phyloP scores from a whole-genome alignment of 345 rosid species.

The Corchorus capsularis region DNA sequence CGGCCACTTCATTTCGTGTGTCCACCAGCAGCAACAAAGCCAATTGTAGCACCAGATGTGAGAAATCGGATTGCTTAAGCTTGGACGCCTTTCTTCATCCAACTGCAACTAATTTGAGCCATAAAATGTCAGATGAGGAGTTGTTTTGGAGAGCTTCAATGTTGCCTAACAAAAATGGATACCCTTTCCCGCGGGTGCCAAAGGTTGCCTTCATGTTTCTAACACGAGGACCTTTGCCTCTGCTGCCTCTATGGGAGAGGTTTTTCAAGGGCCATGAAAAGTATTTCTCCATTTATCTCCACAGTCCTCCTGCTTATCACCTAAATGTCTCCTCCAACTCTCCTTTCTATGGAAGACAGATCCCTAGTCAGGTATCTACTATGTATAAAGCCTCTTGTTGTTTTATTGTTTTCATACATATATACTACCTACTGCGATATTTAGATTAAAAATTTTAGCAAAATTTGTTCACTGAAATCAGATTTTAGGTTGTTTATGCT shows the following conservation, averaged over 20 bases:
- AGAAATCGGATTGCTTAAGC: slow-evolving; percentile 46
- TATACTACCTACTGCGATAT: neutral
- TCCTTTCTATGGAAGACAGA: slow-evolving; percentile 64
- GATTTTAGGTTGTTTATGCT: neutral
- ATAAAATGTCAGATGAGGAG: slow-evolving; percentile 63
- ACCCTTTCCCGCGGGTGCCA: slow-evolving; percentile 67
- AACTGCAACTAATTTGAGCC: slow-evolving; percentile 50
- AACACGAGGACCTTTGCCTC: slow-evolving; percentile 86
- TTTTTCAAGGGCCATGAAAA: slow-evolving; percentile 68
- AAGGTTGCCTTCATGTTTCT: slow-evolving; percentile 89
- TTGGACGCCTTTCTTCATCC: slow-evolving; percentile 56
- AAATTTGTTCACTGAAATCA: neutral
- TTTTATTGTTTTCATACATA: neutral
- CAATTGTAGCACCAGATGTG: slow-evolving; percentile 43
- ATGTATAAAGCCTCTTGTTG: neutral
- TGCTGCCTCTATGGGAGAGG: slow-evolving; percentile 92
- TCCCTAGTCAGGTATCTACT: slow-evolving; percentile 70
- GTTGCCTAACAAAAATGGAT: slow-evolving; percentile 62
- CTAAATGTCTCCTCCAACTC: slow-evolving; percentile 63
- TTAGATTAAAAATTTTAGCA: neutral
- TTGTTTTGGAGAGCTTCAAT: slow-evolving; percentile 88
- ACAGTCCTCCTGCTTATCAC: slow-evolving; percentile 51
- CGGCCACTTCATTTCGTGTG: slow-evolving; percentile 27
- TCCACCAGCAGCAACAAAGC: slow-evolving; percentile 10
- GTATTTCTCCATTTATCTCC: slow-evolving; percentile 67